These are phyloP conservation scores for Entelexis paramagnoliae DNA, from an alignment of 1,139 yeast species.

Conservation along the genomic window DNA sequence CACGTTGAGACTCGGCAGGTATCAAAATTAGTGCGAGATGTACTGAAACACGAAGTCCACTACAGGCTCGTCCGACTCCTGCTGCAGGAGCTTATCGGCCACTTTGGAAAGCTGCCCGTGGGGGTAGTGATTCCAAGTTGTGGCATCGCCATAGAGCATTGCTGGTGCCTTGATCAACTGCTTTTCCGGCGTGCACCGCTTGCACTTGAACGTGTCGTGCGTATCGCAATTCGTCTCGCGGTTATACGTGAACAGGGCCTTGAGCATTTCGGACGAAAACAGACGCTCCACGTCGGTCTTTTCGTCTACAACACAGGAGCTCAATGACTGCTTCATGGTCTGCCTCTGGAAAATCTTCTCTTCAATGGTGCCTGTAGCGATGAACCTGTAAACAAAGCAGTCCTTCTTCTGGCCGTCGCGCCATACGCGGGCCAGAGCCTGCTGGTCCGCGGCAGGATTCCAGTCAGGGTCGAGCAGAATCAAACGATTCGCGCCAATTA, in stretches of 20 bases:
- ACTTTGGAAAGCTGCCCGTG: conserved; percentile 46
- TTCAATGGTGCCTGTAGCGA: conserved; percentile 90
- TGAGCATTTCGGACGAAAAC: conserved; percentile 71
- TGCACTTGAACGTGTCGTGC: conserved; percentile 84
- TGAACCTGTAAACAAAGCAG: conserved; percentile 87
- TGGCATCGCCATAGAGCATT: conserved; percentile 95
- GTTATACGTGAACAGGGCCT: conserved; percentile 63
- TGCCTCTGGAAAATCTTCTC: conserved; percentile 95
- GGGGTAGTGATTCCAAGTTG: conserved; percentile 90
- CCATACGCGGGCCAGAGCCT: conserved; percentile 97
- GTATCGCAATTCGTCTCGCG: conserved; percentile 72
- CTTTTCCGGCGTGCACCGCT: conserved; percentile 61
- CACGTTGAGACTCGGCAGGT: no score
- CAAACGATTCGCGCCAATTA: conserved; percentile 90
- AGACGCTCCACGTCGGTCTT: conserved; percentile 89
- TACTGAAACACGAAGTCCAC: conserved; percentile 88
- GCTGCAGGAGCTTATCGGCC: conserved; percentile 65
- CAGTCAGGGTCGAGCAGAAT: conserved; percentile 92
- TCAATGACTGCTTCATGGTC: conserved; percentile 85
- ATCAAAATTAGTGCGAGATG: conserved; percentile 51
- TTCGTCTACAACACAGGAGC: conserved; percentile 95
- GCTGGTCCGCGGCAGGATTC: conserved; percentile 99
- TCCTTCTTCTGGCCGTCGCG: conserved; percentile 97
- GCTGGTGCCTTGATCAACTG: conserved; percentile 66
- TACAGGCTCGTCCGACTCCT: conserved; percentile 58